Conservation (phyloP, 768 basidiomycete species). For the Collybiopsis luxurians region DNA sequence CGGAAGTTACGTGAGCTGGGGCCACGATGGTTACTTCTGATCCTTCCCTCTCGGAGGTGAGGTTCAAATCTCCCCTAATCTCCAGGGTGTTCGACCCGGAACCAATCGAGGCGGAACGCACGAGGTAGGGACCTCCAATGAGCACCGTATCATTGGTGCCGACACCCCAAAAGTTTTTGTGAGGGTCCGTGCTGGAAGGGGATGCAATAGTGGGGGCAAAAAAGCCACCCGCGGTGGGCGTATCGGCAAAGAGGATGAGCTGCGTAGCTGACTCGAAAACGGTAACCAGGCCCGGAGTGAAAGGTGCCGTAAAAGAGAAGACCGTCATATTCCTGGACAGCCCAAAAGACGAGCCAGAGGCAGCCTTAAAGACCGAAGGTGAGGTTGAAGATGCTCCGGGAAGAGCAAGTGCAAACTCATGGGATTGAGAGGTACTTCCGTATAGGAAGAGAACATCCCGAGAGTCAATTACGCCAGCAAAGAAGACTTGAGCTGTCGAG, state of each 20-base stretch:
- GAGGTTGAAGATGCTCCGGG: constrained; percentile 34
- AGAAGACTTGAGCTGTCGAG: constrained; percentile 54
- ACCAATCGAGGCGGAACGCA: constrained; percentile 31
- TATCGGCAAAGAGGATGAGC: constrained; percentile 48
- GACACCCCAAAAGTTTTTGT: constrained; percentile 44
- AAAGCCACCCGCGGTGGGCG: constrained; percentile 44
- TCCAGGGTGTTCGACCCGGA: constrained; percentile 34
- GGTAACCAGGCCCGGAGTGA: constrained; percentile 41
- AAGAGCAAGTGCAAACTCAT: constrained; percentile 31
- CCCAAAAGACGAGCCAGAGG: constrained; percentile 18
- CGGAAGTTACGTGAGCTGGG: constrained; percentile 29
- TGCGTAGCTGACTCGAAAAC: constrained; percentile 38
- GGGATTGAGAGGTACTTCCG: constrained; percentile 30
- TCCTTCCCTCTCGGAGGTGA: constrained; percentile 6
- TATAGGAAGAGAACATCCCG: constrained; percentile 42
- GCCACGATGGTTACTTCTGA: constrained; percentile 43
- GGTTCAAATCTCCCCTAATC: constrained; percentile 50
- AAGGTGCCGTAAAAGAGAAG: constrained; percentile 9
- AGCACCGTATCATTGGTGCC: constrained; percentile 53
- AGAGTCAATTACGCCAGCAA: constrained; percentile 36
- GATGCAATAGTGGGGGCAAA: constrained; percentile 41
- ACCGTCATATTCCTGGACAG: constrained; percentile 13
- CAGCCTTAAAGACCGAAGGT: constrained; percentile 29
- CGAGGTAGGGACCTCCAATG: constrained; percentile 40
- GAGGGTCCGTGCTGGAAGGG: constrained; percentile 32